Percentiles rank a stretch among this genome's conserved stretches.
phyloP scores from a whole-genome alignment of 129 eudicot genomes.

The Logfia minima region DNA sequence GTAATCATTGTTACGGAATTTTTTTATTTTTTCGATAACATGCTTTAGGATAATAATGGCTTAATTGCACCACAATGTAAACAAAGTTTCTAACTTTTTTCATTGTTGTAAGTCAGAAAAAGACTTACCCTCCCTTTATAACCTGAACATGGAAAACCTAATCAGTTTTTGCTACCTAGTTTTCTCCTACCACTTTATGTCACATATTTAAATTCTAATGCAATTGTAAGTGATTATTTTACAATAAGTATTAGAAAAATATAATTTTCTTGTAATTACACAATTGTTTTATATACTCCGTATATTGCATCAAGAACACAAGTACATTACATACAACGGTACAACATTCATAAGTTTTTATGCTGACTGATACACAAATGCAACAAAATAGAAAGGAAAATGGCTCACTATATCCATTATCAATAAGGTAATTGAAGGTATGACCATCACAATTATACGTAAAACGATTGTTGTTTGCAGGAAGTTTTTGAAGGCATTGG shows the following conservation, averaged over 20 bases:
- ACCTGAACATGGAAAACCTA: background rate
- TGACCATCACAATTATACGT: slow-evolving; percentile 25
- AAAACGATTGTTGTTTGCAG: slow-evolving; percentile 18
- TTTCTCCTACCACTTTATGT: background rate
- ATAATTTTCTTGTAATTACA: too few species aligned
- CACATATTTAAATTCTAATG: background rate
- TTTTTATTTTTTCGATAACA: too few species aligned
- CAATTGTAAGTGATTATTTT: background rate
- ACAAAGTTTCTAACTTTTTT: too few species aligned
- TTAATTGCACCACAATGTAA: background rate
- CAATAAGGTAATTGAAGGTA: slow-evolving; percentile 29
- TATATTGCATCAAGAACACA: background rate
- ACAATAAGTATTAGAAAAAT: background rate
- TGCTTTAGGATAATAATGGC: background rate
- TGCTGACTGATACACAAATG: background rate
- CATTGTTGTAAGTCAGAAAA: background rate
- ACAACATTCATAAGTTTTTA: background rate
- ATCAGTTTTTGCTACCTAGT: background rate
- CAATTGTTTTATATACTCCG: too few species aligned
- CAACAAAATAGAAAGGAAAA: background rate
- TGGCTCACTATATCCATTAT: slow-evolving; percentile 25
- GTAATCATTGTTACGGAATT: background rate
- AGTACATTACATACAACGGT: background rate
- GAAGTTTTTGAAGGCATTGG: slow-evolving; percentile 34
- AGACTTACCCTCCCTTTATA: background rate